These are phyloP conservation scores for Saccharomycopsis olivae DNA, from an alignment of 805 yeast genomes.

Conservation along the genomic window DNA sequence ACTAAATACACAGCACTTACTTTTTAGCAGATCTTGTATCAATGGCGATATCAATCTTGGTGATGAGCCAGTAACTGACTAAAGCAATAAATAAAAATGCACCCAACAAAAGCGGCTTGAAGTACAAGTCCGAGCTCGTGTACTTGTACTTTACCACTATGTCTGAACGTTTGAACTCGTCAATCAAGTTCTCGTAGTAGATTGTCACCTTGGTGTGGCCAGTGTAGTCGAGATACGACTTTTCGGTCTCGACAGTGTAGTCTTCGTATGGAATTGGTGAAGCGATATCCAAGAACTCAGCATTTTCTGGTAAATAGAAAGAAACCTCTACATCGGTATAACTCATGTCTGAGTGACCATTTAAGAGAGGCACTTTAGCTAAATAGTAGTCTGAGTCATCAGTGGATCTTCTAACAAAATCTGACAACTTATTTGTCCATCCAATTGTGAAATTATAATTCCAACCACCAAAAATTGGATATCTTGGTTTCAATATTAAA, in stretches of 20 bases:
- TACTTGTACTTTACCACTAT: slow-evolving; percentile 55
- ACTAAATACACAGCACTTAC: too few species aligned
- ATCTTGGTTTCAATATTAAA: slow-evolving; percentile 70
- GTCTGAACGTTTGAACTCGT: slow-evolving; percentile 48
- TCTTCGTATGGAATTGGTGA: slow-evolving; percentile 38
- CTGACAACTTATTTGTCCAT: slow-evolving; percentile 59
- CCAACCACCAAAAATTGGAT: slow-evolving; percentile 96
- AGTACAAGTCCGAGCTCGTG: slow-evolving; percentile 38
- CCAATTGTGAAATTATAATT: slow-evolving; percentile 89
- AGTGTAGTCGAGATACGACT: slow-evolving; percentile 62
- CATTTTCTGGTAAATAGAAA: slow-evolving; percentile 81
- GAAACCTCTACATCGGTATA: slow-evolving; percentile 53
- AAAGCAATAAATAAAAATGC: slow-evolving; percentile 51
- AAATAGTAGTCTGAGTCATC: slow-evolving; percentile 39
- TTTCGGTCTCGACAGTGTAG: slow-evolving; percentile 25
- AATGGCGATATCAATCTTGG: slow-evolving; percentile 35
- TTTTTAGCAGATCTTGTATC: slow-evolving; percentile 17
- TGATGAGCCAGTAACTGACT: slow-evolving; percentile 39
- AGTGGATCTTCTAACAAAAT: slow-evolving; percentile 36
- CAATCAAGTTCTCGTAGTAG: slow-evolving; percentile 50
- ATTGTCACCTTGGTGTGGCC: slow-evolving; percentile 75
- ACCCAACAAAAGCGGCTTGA: slow-evolving; percentile 60
- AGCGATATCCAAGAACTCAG: slow-evolving; percentile 44
- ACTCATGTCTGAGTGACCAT: slow-evolving; percentile 59
- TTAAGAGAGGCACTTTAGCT: slow-evolving; percentile 58